Base-by-base conservation (phyloP, 2,329 filamentous ascomycete genomes). In the Diplodia sapinea region DNA sequence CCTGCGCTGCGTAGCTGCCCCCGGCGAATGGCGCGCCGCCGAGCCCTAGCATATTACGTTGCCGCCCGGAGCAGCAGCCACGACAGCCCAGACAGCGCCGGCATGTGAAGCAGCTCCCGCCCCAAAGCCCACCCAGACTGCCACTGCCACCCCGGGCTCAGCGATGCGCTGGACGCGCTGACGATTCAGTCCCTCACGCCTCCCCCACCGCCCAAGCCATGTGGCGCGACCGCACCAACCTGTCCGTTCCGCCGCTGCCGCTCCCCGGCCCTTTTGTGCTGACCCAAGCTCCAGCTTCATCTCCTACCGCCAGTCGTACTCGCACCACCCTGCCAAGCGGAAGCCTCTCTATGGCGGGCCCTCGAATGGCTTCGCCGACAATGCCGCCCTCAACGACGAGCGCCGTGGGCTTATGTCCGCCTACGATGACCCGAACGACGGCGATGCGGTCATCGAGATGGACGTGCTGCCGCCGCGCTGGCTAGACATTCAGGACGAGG, bases 221-320 rank as follows among this genome's bases (percentile, higher is more conserved):
- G 93, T 99, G 94, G 94, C 93, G 95, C 85, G 95, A 99, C 86
- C 91, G 95, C 82, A 99, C 95, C 74, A 99, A 98, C 79, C 91
- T 99, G 93, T 97, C 88, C 74, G 87, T 77, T 56, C 51, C 66
- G 40, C 57, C 31, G 31, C 31, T 9, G 31, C 65, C n/a, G 49
- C 66, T 66, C 67, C 67, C 68, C 57, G 59, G 69, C 68, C 68
- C 36, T 65, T 65, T 71, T 68, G 61, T 70, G 72, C 77, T 80
- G 72, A 79, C 74, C 72, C 74, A 73, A 72, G 73, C 72, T 79
- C 72, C 77, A 97, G 94, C 79, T 99, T 96, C 80, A 95, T 99
- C 79, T 98, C 95, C 80, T 99, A 98, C 85, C 94, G 95, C 76
- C 95, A 99, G 83, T 98, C 94, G 75, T 98, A 97, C 82, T 89